Conservation (phyloP, 140 eudicot species). For the Senecio squalidus region DNA sequence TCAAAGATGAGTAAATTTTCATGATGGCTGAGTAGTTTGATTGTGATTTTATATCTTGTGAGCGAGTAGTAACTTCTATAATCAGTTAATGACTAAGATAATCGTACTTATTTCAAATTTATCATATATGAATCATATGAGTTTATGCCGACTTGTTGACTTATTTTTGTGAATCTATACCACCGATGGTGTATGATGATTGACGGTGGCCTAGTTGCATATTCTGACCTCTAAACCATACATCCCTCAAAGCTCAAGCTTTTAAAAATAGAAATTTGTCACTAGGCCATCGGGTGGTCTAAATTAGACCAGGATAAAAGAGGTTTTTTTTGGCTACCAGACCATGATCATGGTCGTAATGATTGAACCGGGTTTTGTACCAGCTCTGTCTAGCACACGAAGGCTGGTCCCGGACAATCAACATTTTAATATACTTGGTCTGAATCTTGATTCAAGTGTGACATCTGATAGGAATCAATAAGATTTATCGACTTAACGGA, state of each 20-base stretch:
- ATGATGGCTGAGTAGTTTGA: conserved; percentile 2
- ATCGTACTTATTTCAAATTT: conserved; percentile 12
- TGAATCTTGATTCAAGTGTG: no score
- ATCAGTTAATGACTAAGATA: conserved; percentile 9
- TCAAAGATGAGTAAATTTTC: conserved; percentile 21
- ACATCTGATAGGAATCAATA: no score
- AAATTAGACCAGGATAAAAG: background rate
- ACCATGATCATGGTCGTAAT: background rate
- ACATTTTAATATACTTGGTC: no score
- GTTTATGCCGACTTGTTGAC: background rate
- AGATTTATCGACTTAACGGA: no score
- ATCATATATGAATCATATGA: background rate
- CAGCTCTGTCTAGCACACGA: background rate
- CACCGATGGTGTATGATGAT: background rate
- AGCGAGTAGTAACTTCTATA: conserved; percentile 6
- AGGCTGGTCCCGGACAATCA: background rate
- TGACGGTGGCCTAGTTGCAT: background rate
- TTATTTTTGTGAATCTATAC: background rate
- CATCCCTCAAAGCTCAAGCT: background rate
- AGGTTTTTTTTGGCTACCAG: background rate
- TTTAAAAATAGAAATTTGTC: background rate
- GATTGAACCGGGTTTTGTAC: background rate
- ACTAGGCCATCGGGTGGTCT: background rate
- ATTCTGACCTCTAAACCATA: background rate
- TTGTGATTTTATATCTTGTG: background rate